Conservation (phyloP, 2,329 filamentous ascomycete species). For the Ceratocystis albifundus region DNA sequence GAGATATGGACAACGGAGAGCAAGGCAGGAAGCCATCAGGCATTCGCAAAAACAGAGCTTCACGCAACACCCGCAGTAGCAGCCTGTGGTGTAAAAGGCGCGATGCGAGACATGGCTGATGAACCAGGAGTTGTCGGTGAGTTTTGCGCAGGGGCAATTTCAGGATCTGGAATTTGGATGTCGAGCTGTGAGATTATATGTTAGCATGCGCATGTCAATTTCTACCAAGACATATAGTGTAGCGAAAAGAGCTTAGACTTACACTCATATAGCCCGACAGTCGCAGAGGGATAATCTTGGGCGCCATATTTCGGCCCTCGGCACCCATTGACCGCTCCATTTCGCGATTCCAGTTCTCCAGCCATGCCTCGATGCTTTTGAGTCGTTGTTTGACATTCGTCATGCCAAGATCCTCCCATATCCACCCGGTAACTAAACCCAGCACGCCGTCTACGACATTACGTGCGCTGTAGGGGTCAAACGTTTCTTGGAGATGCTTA, state of each 20-base stretch:
- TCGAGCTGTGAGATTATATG: constrained; percentile 45
- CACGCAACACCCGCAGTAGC: background rate
- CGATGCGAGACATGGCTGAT: constrained; percentile 23
- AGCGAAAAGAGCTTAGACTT: constrained; percentile 29
- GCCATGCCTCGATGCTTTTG: constrained; percentile 60
- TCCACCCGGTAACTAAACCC: constrained; percentile 76
- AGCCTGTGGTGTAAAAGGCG: constrained; percentile 9
- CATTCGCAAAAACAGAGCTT: background rate
- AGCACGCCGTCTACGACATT: constrained; percentile 72
- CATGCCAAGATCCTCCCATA: constrained; percentile 84
- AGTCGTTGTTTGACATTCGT: constrained; percentile 64
- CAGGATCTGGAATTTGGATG: constrained; percentile 69
- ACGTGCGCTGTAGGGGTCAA: constrained; percentile 62
- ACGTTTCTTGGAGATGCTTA: constrained; percentile 59
- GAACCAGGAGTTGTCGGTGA: constrained; percentile 34
- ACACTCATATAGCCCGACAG: constrained; percentile 81
- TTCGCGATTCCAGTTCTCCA: constrained; percentile 76
- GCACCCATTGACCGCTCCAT: constrained; percentile 46
- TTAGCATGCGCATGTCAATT: background rate
- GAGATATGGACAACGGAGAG: background rate
- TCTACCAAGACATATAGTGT: background rate
- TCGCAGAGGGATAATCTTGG: constrained; percentile 66
- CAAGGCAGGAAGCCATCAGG: background rate
- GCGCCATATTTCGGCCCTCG: constrained; percentile 43
- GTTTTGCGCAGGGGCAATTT: constrained; percentile 47